These are phyloP conservation scores for Discostella stelligeroides DNA, from an alignment of 108 stramenopile genomes.

Conservation along the genomic window DNA sequence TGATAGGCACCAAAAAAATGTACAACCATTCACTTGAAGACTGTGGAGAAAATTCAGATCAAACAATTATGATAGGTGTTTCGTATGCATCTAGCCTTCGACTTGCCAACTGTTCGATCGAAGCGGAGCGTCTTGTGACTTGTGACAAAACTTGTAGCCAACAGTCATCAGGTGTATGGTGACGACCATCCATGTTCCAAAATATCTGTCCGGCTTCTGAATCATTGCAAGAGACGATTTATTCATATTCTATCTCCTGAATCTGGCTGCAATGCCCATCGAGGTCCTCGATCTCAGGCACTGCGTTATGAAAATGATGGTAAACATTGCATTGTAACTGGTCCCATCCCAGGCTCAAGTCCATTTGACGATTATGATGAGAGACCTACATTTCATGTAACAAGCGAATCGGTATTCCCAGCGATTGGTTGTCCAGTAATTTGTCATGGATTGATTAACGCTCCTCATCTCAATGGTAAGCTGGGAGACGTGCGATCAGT, in stretches of 20 bases:
- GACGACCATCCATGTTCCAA: neutral
- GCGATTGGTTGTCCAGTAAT: neutral
- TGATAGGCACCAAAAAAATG: neutral
- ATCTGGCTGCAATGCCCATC: neutral
- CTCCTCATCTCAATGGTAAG: conserved; percentile 7
- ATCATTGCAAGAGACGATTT: neutral
- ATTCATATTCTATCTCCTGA: neutral
- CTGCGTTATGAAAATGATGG: conserved; percentile 1
- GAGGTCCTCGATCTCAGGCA: neutral
- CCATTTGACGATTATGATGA: neutral
- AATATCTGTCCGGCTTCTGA: neutral
- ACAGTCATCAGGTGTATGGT: conserved; percentile 4
- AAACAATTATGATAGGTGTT: neutral
- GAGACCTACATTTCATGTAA: neutral
- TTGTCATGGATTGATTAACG: conserved; percentile 4
- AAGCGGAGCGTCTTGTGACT: conserved; percentile 15
- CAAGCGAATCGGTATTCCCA: neutral
- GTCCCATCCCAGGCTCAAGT: neutral
- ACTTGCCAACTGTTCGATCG: neutral
- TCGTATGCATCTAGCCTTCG: neutral
- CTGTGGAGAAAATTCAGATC: neutral
- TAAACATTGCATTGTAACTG: neutral
- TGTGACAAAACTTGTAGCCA: neutral
- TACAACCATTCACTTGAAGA: neutral
- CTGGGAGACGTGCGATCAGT: neutral